Evolutionary conservation across 345 rosid species (phyloP).

Genomic region (Aegle marmelos): DNA sequence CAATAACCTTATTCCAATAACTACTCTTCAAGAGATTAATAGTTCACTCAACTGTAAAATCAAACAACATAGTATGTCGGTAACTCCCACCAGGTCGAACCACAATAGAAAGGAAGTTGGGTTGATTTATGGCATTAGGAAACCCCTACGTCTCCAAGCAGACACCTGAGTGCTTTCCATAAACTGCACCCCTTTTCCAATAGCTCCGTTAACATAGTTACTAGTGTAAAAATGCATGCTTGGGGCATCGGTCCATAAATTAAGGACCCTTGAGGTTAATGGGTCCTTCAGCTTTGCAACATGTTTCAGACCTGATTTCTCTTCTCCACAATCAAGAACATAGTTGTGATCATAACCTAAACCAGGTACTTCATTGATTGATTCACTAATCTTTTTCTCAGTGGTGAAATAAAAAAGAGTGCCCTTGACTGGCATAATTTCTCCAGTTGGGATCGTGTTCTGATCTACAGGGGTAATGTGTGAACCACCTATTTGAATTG

Average conservation of each 20-base stretch:
- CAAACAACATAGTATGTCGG: slow-evolving; percentile 71
- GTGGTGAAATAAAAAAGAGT: slow-evolving; percentile 81
- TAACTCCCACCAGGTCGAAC: slow-evolving; percentile 82
- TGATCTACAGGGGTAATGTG: slow-evolving; percentile 83
- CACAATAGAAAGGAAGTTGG: slow-evolving; percentile 74
- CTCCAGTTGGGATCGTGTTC: slow-evolving; percentile 79
- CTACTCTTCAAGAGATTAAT: neutral
- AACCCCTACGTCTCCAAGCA: slow-evolving; percentile 95
- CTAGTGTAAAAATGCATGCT: slow-evolving; percentile 91
- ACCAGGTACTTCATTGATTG: slow-evolving; percentile 69
- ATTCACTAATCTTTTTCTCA: slow-evolving; percentile 65
- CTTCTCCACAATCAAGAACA: slow-evolving; percentile 65
- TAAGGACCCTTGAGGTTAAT: slow-evolving; percentile 61
- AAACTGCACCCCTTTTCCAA: slow-evolving; percentile 72
- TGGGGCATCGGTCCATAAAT: slow-evolving; percentile 80
- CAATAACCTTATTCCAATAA: slow-evolving; percentile 6
- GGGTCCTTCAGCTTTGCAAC: slow-evolving; percentile 70
- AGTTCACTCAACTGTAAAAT: slow-evolving; percentile 60
- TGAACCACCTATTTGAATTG: slow-evolving; percentile 75
- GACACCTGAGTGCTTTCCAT: slow-evolving; percentile 74
- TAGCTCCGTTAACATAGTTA: slow-evolving; percentile 74
- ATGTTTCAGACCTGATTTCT: slow-evolving; percentile 61
- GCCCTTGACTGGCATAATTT: slow-evolving; percentile 66
- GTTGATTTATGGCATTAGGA: slow-evolving; percentile 79
- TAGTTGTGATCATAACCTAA: slow-evolving; percentile 91